Conservation (phyloP, 768 basidiomycete species). For the Boletus rubroflammeus region DNA sequence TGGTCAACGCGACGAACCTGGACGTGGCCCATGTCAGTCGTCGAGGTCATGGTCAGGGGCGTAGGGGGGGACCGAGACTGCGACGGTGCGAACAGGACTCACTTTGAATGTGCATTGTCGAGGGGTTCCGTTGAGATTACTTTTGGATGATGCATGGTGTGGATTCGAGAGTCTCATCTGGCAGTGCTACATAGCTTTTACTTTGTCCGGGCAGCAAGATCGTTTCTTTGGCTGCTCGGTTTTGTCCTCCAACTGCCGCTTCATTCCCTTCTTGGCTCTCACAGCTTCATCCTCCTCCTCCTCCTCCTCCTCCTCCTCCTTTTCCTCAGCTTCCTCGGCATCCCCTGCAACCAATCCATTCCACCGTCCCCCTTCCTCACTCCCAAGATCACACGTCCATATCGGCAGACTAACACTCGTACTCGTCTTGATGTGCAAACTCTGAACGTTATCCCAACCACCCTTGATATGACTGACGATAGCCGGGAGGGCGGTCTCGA, state of each 20-base stretch:
- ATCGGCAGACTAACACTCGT: slow-evolving; percentile 83
- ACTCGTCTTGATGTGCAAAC: slow-evolving; percentile 86
- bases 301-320: background rate
- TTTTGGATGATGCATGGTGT: slow-evolving; percentile 40
- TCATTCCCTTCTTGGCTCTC: slow-evolving; percentile 4
- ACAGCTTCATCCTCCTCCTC: background rate
- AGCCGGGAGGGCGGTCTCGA: slow-evolving; percentile 72
- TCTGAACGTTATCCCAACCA: slow-evolving; percentile 90
- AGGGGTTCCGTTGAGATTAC: slow-evolving; percentile 53
- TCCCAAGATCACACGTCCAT: slow-evolving; percentile 78
- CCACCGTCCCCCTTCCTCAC: slow-evolving; percentile 33
- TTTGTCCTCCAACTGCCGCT: slow-evolving; percentile 10
- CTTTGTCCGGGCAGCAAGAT: too few species aligned
- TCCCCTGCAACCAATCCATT: slow-evolving; percentile 20
- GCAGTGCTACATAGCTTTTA: too few species aligned
- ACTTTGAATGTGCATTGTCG: slow-evolving; percentile 57
- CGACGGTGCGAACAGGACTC: slow-evolving; percentile 14
- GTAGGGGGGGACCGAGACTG: too few species aligned
- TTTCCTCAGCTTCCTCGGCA: background rate
- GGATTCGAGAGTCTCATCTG: slow-evolving; percentile 1
- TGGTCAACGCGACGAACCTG: slow-evolving; percentile 85
- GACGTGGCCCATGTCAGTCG: background rate
- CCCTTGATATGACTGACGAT: slow-evolving; percentile 67
- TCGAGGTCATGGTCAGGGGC: too few species aligned
- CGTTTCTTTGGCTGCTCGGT: slow-evolving; percentile 19